phyloP scores from a whole-genome alignment of 495 filamentous ascomycete species.

The Aspergillus conjunctus region DNA sequence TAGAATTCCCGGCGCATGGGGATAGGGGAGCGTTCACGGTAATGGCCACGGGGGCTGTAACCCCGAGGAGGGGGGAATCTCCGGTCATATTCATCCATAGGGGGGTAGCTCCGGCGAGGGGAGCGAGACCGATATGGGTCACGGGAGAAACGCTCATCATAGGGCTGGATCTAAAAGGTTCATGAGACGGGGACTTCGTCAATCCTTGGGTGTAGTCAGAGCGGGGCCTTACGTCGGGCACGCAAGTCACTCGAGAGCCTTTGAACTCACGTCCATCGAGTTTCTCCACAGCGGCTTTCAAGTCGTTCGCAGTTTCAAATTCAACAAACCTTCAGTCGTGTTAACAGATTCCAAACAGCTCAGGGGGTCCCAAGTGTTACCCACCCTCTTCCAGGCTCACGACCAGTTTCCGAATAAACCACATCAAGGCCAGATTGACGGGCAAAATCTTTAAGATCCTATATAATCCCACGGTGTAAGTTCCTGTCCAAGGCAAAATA shows the following conservation, averaged over 20 bases:
- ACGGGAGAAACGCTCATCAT: slow-evolving; percentile 68
- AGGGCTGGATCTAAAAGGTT: slow-evolving; percentile 52
- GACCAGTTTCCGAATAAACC: slow-evolving; percentile 94
- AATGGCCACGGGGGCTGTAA: slow-evolving; percentile 82
- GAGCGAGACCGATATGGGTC: slow-evolving; percentile 78
- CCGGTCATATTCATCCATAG: slow-evolving; percentile 73
- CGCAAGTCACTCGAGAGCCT: slow-evolving; percentile 76
- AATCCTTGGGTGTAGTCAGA: slow-evolving; percentile 17
- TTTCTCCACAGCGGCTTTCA: slow-evolving; percentile 89
- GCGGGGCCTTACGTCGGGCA: slow-evolving; percentile 72
- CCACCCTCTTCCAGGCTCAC: slow-evolving; percentile 92
- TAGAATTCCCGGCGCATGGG: slow-evolving; percentile 85
- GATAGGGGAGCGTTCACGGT: slow-evolving; percentile 77
- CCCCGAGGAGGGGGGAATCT: slow-evolving; percentile 74
- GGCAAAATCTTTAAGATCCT: slow-evolving; percentile 99
- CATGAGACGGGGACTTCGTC: slow-evolving; percentile 36
- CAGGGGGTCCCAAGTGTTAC: slow-evolving; percentile 36
- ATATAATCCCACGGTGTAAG: slow-evolving; percentile 43
- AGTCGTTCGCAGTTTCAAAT: slow-evolving; percentile 88
- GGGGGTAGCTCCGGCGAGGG: slow-evolving; percentile 66
- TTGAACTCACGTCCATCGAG: slow-evolving; percentile 92
- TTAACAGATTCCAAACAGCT: slow-evolving; percentile 30
- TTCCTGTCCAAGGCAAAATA: slow-evolving; percentile 41
- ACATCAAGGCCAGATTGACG: slow-evolving; percentile 96
- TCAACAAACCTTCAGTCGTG: slow-evolving; percentile 80